Percentiles rank a stretch among this genome's conserved stretches.
Evolutionary conservation across 2,329 filamentous ascomycete genomes (phyloP).

Genomic region (Annulohypoxylon truncatum): DNA sequence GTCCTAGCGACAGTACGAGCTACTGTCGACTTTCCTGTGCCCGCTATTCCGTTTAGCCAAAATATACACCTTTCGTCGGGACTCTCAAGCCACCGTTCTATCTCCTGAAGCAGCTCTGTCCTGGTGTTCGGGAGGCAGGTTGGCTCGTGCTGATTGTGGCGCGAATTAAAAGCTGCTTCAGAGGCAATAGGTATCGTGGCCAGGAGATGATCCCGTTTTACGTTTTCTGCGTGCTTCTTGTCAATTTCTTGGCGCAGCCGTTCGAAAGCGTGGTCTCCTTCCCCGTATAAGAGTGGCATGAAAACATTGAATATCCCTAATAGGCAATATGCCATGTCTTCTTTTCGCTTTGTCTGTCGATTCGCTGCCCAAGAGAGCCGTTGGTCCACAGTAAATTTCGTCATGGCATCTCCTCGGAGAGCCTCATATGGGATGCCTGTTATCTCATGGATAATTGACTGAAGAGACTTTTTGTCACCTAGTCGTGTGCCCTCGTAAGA

Average conservation of each 20-base stretch:
- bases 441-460: neutral
- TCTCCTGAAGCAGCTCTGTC: conserved; percentile 48
- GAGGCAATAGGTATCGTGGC: neutral
- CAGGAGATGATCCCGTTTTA: neutral
- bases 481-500: neutral
- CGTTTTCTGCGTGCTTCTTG: neutral
- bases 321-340: neutral
- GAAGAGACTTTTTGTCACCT: neutral
- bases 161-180: neutral
- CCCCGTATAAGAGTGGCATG: neutral
- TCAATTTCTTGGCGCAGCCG: neutral
- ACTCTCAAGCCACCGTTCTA: conserved; percentile 47
- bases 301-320: neutral
- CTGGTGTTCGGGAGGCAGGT: conserved; percentile 50
- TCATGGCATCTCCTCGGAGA: neutral
- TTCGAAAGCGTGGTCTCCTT: neutral
- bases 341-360: neutral
- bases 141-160: conserved; percentile 43
- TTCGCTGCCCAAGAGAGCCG: neutral
- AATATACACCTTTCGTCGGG: conserved; percentile 46
- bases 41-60: conserved; percentile 54
- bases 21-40: conserved; percentile 54
- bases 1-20: conserved; percentile 47
- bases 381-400: neutral
- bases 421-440: neutral